These are phyloP conservation scores for Cryptosporidium sp. DNA, from an alignment of 169 alveolate species.

Conservation along the genomic window DNA sequence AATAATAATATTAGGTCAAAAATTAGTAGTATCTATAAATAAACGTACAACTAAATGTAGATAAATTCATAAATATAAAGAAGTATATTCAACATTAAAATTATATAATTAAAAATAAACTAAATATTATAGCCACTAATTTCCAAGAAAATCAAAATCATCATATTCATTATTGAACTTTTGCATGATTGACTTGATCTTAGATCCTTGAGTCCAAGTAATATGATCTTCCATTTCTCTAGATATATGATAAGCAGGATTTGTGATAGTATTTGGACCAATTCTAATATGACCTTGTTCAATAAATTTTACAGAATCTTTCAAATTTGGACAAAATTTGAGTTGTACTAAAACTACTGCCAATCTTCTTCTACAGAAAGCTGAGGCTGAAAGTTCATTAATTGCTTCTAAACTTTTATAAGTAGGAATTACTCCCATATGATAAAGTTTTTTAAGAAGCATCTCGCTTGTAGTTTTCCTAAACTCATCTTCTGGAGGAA, in stretches of 20 bases:
- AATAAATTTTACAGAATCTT: constrained; percentile 94
- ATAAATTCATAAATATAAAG: not conserved
- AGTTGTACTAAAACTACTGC: constrained; percentile 94
- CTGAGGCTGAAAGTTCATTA: constrained; percentile 94
- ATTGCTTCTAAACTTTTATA: constrained; percentile 90
- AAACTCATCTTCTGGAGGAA: constrained; percentile 92
- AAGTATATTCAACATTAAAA: not conserved
- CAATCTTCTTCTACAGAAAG: constrained; percentile 97
- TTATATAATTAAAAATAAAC: constrained; percentile 1
- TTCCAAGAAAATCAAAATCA: constrained; percentile 88
- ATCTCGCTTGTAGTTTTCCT: constrained; percentile 93
- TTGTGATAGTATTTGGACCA: constrained; percentile 95
- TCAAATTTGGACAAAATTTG: constrained; percentile 93
- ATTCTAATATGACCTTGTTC: constrained; percentile 97
- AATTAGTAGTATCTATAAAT: not conserved
- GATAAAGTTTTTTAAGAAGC: constrained; percentile 92
- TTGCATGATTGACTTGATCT: constrained; percentile 88
- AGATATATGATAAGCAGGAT: constrained; percentile 96
- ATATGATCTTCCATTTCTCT: constrained; percentile 96
- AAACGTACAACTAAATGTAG: not conserved
- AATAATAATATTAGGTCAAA: not conserved
- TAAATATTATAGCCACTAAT: not conserved
- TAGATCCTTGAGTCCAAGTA: constrained; percentile 96
- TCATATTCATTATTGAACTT: constrained; percentile 89
- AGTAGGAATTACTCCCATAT: constrained; percentile 94